Base-by-base conservation (phyloP, 2,329 filamentous ascomycete species). In the Talaromyces amestolkiae region DNA sequence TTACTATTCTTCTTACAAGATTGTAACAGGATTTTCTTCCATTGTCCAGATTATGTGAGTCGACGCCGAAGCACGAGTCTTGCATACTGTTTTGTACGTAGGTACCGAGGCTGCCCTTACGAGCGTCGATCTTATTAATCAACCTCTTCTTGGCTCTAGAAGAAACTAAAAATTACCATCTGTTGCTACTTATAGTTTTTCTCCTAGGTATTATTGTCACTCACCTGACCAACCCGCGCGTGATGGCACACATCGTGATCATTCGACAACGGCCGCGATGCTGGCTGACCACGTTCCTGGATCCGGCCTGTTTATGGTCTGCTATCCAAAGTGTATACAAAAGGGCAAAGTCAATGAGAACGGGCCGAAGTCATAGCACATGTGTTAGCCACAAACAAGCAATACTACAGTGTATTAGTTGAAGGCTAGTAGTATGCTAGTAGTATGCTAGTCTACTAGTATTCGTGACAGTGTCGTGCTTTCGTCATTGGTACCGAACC, bases 181-280 rank as follows among this genome's bases (percentile, higher is more conserved):
- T 53, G 24, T 8, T 11, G 49, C 10, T 33, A 33, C 24, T 3
- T 13, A 10, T 13, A 37, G 35, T 37, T 1, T 13, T 37, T 7
- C 35, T 37, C 9, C 10, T 11, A 37, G 3, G 9, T 37, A 37
- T 19, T 3, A 43, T 19, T 43, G 41, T 19, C 41, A 17, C 24
- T 39, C 53, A 39, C 33, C 53, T 56, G 53, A 56, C 15, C 49
- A 54, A 11, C n/a, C 33, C 19, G 11, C 33, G 33, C 53, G 53
- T 56, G 53, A 56, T 56, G 53, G 31, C 31, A 24, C n/a, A 56
- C 33, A 56, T 56, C 33, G 9, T 56, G 53, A 56, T 17, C 53
- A 56, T 56, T 56, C 53, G 53, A 56, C 53, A 37, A 37, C 31
- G 1, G 51, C 31, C 4, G 33, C 27, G 7, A 17, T 53, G 24